These are phyloP conservation scores for Avena sativa DNA, from an alignment of 176 grass and related monocot genomes.

Conservation along the genomic window DNA sequence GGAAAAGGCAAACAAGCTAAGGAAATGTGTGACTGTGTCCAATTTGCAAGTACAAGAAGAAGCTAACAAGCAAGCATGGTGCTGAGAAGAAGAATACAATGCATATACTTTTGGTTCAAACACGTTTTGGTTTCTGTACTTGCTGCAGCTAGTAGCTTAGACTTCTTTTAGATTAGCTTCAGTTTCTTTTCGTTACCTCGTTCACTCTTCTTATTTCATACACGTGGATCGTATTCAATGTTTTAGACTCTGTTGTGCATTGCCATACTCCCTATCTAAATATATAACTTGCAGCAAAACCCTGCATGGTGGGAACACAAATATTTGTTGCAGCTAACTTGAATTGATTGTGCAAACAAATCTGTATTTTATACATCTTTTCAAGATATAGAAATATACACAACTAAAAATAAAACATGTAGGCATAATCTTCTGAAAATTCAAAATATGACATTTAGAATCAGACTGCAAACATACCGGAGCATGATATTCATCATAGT, in stretches of 20 bases:
- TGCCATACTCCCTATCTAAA: slow-evolving; percentile 1
- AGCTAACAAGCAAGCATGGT: background rate
- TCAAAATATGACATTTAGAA: background rate
- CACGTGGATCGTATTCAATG: background rate
- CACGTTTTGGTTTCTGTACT: background rate
- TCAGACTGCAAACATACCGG: slow-evolving; percentile 52
- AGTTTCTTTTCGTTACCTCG: background rate
- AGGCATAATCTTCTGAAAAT: background rate
- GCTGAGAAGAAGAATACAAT: background rate
- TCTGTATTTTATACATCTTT: background rate
- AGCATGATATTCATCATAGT: slow-evolving; percentile 70
- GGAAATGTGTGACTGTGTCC: slow-evolving; percentile 7
- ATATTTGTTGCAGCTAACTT: background rate
- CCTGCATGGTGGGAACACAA: background rate
- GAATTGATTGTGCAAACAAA: background rate
- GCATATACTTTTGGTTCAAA: background rate
- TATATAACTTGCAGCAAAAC: background rate
- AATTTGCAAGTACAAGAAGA: background rate
- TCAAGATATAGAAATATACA: slow-evolving; percentile 16
- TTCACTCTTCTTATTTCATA: background rate
- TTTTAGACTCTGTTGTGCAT: background rate
- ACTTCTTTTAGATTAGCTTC: background rate
- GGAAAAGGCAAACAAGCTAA: background rate
- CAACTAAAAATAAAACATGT: slow-evolving; percentile 20
- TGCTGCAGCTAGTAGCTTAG: slow-evolving; percentile 5